Percentiles rank a stretch among this genome's conserved stretches.
Conservation (phyloP, 148 eudicot species). For the Rhododendron griersonianum region DNA sequence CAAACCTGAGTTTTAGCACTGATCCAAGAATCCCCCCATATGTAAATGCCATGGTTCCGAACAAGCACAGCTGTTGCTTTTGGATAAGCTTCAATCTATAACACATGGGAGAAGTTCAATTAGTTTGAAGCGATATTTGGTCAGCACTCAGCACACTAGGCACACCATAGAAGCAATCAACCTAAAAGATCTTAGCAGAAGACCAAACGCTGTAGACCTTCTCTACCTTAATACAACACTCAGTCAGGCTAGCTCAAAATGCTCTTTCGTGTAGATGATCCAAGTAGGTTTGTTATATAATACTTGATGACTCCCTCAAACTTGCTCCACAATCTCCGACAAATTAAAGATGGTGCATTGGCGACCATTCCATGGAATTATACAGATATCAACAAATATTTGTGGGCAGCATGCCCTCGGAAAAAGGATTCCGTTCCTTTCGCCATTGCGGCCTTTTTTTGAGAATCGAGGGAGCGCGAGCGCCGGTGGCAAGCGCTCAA, state of each 20-base stretch:
- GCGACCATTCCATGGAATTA: background rate
- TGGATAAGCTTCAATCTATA: constrained; percentile 93
- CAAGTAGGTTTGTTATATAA: background rate
- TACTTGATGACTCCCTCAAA: background rate
- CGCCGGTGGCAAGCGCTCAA: too few species aligned
- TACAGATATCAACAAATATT: background rate
- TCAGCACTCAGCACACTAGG: background rate
- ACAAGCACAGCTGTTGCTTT: constrained; percentile 96
- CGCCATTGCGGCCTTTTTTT: too few species aligned
- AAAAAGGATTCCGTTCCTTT: too few species aligned
- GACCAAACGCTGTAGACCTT: background rate
- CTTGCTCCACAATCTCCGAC: background rate
- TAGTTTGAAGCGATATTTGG: constrained; percentile 4
- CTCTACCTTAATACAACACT: background rate
- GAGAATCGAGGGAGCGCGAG: too few species aligned
- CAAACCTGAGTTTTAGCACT: constrained; percentile 98
- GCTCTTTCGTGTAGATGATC: background rate
- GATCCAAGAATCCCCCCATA: constrained; percentile 99
- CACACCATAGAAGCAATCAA: background rate
- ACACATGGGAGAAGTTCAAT: constrained; percentile 3
- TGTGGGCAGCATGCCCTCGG: too few species aligned
- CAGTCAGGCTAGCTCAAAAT: background rate
- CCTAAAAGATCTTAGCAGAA: background rate
- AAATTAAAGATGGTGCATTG: background rate
- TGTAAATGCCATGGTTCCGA: constrained; percentile 87